Percentiles rank a stretch among this genome's conserved stretches.
Conservation (phyloP, 2,329 filamentous ascomycete species). For the Fusarium sp. region DNA sequence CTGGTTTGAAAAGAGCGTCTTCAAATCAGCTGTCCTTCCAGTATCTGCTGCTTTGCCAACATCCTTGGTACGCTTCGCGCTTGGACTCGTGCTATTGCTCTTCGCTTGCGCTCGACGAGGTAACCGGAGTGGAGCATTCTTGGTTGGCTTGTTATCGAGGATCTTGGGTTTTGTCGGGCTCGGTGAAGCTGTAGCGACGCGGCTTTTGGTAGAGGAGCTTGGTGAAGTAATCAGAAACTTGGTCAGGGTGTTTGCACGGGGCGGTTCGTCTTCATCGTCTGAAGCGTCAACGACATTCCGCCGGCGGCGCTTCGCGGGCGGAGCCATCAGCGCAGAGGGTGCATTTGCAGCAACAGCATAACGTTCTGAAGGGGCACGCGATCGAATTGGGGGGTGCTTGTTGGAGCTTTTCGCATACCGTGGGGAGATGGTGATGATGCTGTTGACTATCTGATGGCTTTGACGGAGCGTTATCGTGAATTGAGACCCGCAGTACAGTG, state of each 20-base stretch:
- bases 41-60: conserved; percentile 57
- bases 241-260: conserved; percentile 57
- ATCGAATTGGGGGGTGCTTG: background rate
- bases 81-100: conserved; percentile 46
- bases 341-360: conserved; percentile 41
- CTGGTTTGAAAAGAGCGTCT: conserved; percentile 70
- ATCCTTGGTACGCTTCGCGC: conserved; percentile 52
- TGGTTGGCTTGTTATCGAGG: conserved; percentile 31
- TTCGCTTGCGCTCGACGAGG: conserved; percentile 42
- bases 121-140: conserved; percentile 32
- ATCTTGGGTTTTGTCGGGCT: conserved; percentile 51
- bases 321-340: conserved; percentile 59
- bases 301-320: conserved; percentile 67
- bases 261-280: conserved; percentile 60
- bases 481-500: conserved; percentile 22
- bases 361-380: conserved; percentile 28
- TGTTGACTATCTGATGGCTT: conserved; percentile 31
- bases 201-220: conserved; percentile 48
- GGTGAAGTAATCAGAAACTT: conserved; percentile 66
- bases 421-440: conserved; percentile 17
- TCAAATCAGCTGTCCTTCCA: conserved; percentile 64
- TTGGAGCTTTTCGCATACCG: background rate
- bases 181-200: conserved; percentile 50
- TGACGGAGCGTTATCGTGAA: conserved; percentile 29
- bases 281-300: conserved; percentile 62